Evolutionary conservation across 2,329 filamentous ascomycete species (phyloP), one percentile per base, ranked within the genome.

Genomic region (Metarhizium guizhouense): DNA sequence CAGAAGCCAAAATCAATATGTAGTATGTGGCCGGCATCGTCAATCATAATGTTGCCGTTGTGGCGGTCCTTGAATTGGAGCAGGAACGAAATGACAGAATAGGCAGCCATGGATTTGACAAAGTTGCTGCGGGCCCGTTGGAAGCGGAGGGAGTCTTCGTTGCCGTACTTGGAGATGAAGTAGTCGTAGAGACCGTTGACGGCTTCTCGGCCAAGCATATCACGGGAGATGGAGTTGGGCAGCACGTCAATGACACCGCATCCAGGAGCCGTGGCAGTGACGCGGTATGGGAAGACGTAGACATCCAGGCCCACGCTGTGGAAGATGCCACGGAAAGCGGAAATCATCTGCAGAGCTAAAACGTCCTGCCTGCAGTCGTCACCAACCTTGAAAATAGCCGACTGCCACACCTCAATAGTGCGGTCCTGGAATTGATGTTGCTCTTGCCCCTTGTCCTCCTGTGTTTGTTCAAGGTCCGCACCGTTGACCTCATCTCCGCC

Each of bases 1-100:
- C 93, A 97, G 81, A 99, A 99, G 10, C 94, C 94, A 67, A 99
- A 99, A 70, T 99, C 94, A 63, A 99, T 97, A 75, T 99, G 94
- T 54, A 99, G 82, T 65, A 99, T 96, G 72, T 99, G 94, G 4
- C 95, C 94, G 0, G 88, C 89, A 66, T 96, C 93, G 70, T 99
- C 93, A 60, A 99, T 86, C 95, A 99, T 99, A 76, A 99, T 99
- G 76, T 99, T 99, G 59, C 94, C 94, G 70, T 99, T 99, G 75
- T 99, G 94, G 3, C 94, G 86, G 69, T 99, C 94, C 72, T 99
- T 99, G 85, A 99, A 97, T 67, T 99, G 95, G 42, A 99, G 77
- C 14, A 99, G 78, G 74, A 95, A 99, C 0, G 90, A 95, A 61
- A 99, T 97, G 65, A 99, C 87, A 18, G 89, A 95, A 76, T 99